Percentiles rank a stretch among this genome's conserved stretches.
These are phyloP conservation scores for Scutellaria baicalensis DNA, from an alignment of 257 asterid species.

Conservation along the genomic window DNA sequence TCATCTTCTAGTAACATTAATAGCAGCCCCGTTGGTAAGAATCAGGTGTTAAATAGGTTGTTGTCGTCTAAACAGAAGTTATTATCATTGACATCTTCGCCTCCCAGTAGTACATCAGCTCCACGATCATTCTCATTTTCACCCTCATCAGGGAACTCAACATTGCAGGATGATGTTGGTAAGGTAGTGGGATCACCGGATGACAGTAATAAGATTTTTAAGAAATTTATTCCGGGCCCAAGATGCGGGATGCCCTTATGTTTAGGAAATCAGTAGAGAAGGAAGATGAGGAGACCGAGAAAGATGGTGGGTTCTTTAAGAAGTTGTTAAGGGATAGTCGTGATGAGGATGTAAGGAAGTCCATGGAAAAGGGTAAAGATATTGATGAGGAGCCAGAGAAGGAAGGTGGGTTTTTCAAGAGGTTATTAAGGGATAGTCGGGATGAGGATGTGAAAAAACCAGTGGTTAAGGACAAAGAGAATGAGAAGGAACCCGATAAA, in stretches of 20 bases:
- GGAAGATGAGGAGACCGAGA: slow-evolving; percentile 69
- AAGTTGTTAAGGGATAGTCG: slow-evolving; percentile 73
- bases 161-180: slow-evolving; percentile 46
- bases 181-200: slow-evolving; percentile 47
- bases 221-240: slow-evolving; percentile 77
- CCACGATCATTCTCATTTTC: slow-evolving; percentile 47
- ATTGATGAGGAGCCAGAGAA: slow-evolving; percentile 52
- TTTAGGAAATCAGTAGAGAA: slow-evolving; percentile 75
- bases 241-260: slow-evolving; percentile 65
- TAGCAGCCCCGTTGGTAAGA: slow-evolving; percentile 59
- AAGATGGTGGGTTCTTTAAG: slow-evolving; percentile 73
- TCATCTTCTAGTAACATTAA: slow-evolving; percentile 21
- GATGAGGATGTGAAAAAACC: slow-evolving; percentile 37
- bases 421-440: slow-evolving; percentile 45
- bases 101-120: slow-evolving; percentile 38
- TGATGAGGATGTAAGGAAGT: slow-evolving; percentile 57
- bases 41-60: slow-evolving; percentile 64
- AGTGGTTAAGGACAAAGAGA: slow-evolving; percentile 25
- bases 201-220: slow-evolving; percentile 67
- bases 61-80: slow-evolving; percentile 80
- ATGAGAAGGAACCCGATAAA: slow-evolving; percentile 52
- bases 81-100: slow-evolving; percentile 65
- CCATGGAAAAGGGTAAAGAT: slow-evolving; percentile 46
- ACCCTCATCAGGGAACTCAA: slow-evolving; percentile 43
- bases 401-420: slow-evolving; percentile 58